Base-by-base conservation (phyloP, 2,329 filamentous ascomycete species). In the Hymenoscyphus scutula region DNA sequence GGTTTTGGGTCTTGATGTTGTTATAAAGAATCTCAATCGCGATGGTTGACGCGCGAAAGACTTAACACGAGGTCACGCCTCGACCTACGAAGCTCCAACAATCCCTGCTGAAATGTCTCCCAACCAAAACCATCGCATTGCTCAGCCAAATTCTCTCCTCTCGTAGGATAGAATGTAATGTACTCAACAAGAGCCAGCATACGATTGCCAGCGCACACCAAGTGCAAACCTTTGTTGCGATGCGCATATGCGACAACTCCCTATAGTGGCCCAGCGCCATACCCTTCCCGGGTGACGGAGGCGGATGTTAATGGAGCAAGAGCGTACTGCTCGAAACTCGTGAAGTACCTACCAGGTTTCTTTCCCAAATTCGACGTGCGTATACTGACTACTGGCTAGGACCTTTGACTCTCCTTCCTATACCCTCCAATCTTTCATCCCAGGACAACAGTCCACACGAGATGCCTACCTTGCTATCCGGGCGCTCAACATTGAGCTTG, bases 381-480 rank as follows among this genome's bases (percentile, higher is more conserved):
- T 2, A 56, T 53, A 23, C 45, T 51, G 19, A 51, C 13, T 34
- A 45, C 13, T 30, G 3, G 37, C 30, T 19, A 69, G 96, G 92
- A 75, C 89, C 89, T 92, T 92, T 76, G 95, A 99, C 76, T 89
- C 92, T 61, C 91, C 96, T 66, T 92, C 95, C 17, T 91, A 92
- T 74, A 84, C 95, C 38, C 86, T 97, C 64, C 88, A 91, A 67
- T 89, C 91, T 65, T 97, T 97, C 77, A 84, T 97, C 65, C 92
- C 92, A 1, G 10, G 45, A 13, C 45, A 25, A 23, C 80, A 80
- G 2, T 82, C 88, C 32, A 83, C 89, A 13, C 88, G 87, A 71
- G 88, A 96, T 76, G 89, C 91, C 68, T 97, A 98, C 77, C 85
- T 96, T 69, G 92, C 93, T 63, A 86, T 99, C 62, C 90, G 94